These are phyloP conservation scores for Phlegmacium glaucopus DNA, from an alignment of 768 basidiomycete genomes.

Conservation along the genomic window DNA sequence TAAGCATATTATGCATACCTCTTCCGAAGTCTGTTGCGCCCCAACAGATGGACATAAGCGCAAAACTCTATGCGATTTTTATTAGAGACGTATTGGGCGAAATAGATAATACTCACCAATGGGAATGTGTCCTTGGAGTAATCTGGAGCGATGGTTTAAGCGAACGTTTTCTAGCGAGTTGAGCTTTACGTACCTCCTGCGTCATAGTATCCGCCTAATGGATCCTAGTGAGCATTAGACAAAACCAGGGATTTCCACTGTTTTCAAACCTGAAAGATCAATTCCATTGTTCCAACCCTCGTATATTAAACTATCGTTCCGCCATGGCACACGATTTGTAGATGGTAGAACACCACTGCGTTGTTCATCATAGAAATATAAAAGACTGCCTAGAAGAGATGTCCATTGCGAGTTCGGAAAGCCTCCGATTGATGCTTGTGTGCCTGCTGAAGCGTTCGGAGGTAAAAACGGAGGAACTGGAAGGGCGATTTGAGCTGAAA, in stretches of 20 bases:
- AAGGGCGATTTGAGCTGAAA: constrained; percentile 55
- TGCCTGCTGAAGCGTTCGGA: constrained; percentile 54
- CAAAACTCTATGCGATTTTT: constrained; percentile 53
- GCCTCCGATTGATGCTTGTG: constrained; percentile 39
- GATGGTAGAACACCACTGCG: constrained; percentile 71
- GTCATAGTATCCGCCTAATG: constrained; percentile 77
- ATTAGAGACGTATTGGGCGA: neutral
- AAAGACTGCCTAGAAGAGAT: constrained; percentile 69
- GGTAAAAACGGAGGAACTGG: constrained; percentile 66
- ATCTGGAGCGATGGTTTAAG: constrained; percentile 39
- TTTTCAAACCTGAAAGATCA: constrained; percentile 60
- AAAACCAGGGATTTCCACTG: neutral
- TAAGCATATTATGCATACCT: constrained; percentile 37
- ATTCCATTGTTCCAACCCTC: constrained; percentile 75
- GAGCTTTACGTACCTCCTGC: constrained; percentile 64
- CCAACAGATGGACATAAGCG: constrained; percentile 87
- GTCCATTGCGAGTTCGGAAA: constrained; percentile 80
- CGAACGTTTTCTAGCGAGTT: neutral
- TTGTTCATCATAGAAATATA: constrained; percentile 93
- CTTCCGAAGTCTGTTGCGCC: constrained; percentile 81
- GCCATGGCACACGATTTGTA: constrained; percentile 78
- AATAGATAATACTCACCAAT: constrained; percentile 44
- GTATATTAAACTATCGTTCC: constrained; percentile 73
- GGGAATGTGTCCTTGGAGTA: constrained; percentile 89
- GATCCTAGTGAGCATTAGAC: neutral